A percentile compares a stretch with the other conserved stretches of the same genome.
phyloP scores from a whole-genome alignment of 2,329 filamentous ascomycete genomes.

The Arthrinium phaeospermum region DNA sequence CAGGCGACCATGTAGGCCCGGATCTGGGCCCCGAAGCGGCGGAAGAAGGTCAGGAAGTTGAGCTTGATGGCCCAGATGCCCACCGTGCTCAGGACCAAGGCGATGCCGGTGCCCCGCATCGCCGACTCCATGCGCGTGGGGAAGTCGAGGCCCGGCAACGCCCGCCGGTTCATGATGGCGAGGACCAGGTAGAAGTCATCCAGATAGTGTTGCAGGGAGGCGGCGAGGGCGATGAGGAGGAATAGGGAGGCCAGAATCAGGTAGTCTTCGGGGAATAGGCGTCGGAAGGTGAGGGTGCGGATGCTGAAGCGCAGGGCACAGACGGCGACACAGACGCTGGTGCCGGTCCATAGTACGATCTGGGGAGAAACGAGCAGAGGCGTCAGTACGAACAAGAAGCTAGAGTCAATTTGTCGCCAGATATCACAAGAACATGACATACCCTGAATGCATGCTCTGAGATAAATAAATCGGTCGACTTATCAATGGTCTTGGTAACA shows the following conservation, averaged over 20 bases:
- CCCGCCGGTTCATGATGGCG: background rate
- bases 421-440: background rate
- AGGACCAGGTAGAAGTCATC: slow-evolving; percentile 1
- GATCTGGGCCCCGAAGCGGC: slow-evolving; percentile 22
- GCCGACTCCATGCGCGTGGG: background rate
- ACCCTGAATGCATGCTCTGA: background rate
- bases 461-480: background rate
- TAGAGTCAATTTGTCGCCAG: background rate
- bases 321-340: background rate
- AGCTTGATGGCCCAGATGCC: slow-evolving; percentile 27
- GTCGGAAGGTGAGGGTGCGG: slow-evolving; percentile 13
- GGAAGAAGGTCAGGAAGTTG: slow-evolving; percentile 28
- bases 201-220: background rate
- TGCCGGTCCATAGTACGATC: background rate
- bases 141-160: slow-evolving; percentile 5
- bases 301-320: slow-evolving; percentile 3
- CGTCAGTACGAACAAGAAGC: background rate
- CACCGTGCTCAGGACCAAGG: slow-evolving; percentile 4
- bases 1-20: slow-evolving; percentile 24
- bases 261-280: slow-evolving; percentile 19
- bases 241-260: slow-evolving; percentile 5
- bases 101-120: background rate
- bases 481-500: too few species aligned
- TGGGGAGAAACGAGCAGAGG: background rate
- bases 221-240: background rate